Evolutionary conservation across 2,329 filamentous ascomycete genomes (phyloP).

Genomic region (Coniochaeta sp.): DNA sequence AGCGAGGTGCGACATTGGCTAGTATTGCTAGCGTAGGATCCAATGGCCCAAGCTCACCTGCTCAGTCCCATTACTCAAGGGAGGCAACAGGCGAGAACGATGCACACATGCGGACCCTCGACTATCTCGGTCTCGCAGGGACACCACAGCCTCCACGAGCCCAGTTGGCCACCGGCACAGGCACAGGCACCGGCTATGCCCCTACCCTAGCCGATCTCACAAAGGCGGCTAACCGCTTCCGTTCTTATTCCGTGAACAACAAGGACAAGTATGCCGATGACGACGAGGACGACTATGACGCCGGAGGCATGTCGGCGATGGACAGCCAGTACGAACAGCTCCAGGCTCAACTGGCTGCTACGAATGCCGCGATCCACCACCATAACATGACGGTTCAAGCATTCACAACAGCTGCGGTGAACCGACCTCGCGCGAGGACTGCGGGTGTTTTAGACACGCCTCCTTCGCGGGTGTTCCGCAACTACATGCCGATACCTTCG

Average conservation of each 20-base stretch:
- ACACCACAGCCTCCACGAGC: constrained; percentile 77
- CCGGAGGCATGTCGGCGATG: constrained; percentile 40
- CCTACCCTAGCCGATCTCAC: constrained; percentile 70
- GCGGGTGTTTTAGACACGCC: constrained; percentile 85
- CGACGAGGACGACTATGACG: constrained; percentile 61
- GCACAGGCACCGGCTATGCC: constrained; percentile 55
- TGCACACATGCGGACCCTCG: constrained; percentile 81
- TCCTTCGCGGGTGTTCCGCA: constrained; percentile 56
- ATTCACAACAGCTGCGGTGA: constrained; percentile 75
- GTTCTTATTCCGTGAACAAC: constrained; percentile 97
- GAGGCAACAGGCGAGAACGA: constrained; percentile 82
- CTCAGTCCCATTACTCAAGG: constrained; percentile 77
- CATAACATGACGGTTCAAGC: constrained; percentile 93
- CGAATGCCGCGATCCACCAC: constrained; percentile 69
- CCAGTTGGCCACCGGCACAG: constrained; percentile 66
- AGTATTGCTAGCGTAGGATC: constrained; percentile 82
- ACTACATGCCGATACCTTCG: constrained; percentile 66
- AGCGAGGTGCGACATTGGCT: constrained; percentile 78
- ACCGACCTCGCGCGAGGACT: constrained; percentile 80
- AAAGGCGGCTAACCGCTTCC: constrained; percentile 77
- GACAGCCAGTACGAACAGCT: constrained; percentile 53
- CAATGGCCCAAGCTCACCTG: constrained; percentile 81
- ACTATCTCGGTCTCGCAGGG: constrained; percentile 92
- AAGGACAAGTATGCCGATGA: constrained; percentile 94
- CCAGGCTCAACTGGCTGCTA: constrained; percentile 57